Percentiles rank a stretch among this genome's conserved stretches.
phyloP scores from a whole-genome alignment of 495 filamentous ascomycete genomes.

The Aspergillus avenaceus region DNA sequence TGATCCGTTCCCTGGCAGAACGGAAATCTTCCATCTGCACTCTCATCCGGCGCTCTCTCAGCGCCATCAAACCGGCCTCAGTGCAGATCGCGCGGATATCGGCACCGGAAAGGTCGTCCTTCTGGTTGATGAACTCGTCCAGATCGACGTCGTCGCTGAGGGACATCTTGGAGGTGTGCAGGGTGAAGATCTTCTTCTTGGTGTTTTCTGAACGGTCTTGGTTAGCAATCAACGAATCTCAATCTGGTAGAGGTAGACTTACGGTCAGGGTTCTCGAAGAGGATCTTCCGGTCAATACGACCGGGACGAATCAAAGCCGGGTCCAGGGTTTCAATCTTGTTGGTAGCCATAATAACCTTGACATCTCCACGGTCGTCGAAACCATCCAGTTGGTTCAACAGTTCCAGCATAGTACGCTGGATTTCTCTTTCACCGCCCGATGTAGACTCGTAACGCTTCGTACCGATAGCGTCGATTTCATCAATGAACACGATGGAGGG shows the following conservation, averaged over 20 bases:
- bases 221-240: constrained; percentile 4
- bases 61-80: constrained; percentile 91
- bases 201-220: constrained; percentile 70
- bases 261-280: constrained; percentile 98
- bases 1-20: constrained; percentile 82
- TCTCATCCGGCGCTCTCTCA: constrained; percentile 93
- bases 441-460: constrained; percentile 96
- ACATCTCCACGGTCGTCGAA: constrained; percentile 99
- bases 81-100: constrained; percentile 99
- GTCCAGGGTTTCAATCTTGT: constrained; percentile 98
- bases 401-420: constrained; percentile 97
- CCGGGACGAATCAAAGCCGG: constrained; percentile 95
- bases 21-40: constrained; percentile 99
- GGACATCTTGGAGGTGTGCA: constrained; percentile 99
- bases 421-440: constrained; percentile 97
- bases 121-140: constrained; percentile 97
- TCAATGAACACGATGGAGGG: constrained; percentile 99
- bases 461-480: constrained; percentile 98
- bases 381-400: constrained; percentile 96
- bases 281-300: constrained; percentile 98
- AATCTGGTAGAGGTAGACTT: constrained; percentile 29
- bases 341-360: constrained; percentile 99
- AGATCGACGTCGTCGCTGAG: constrained; percentile 92
- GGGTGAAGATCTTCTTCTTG: constrained; percentile 98
- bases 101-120: constrained; percentile 94